Evolutionary conservation across 225 moss, liverwort and hornwort genomes (phyloP), one percentile per base, ranked within the genome.

Genomic region (Physcomitrellopsis africana): DNA sequence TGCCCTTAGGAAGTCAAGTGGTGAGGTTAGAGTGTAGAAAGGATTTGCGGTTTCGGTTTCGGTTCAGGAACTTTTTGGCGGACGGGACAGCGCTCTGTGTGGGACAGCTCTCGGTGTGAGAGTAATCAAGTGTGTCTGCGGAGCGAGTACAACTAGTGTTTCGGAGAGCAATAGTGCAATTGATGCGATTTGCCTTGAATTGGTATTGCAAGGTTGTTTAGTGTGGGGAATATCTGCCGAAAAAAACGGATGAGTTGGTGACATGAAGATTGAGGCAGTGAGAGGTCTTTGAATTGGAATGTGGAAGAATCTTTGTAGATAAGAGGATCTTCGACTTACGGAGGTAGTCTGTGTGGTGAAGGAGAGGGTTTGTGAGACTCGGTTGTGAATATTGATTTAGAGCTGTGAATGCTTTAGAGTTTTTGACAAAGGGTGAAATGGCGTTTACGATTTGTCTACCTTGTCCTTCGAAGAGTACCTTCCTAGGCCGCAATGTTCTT

Each of bases 401-500:
- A 26, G 65, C 1, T 3, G 32, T 76, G 81, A 49, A 76, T 68
- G 60, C 47, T 57, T 0, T 43, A 64, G 54, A 29, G 23, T 54
- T 12, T 26, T 67, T 58, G 17, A 27, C 47, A 0, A 32, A 64
- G 32, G 52, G 10, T 8, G n/a, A 8, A 1, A 88, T 88, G 88
- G 83, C 81, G 76, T 83, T 71, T 43, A 70, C 73, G 18, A 14
- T 81, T 37, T 81, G 78, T 60, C 60, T 80, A 46, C 63, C 63
- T 46, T 82, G 72, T 49, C 5, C 78, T 32, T 59, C 79, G 59
- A 58, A 57, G 37, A 83, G 81, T 57, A 85, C 76, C 78, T 85
- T 88, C 18, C 76, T 78, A 58, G 85, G 85, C 37, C 78, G 83
- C 0, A 79, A 51, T 81, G 70, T 85, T 0, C 52, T 76, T 0